Evolutionary conservation across 805 yeast genomes (phyloP).

Genomic region (Scheffersomyces coipomensis): DNA sequence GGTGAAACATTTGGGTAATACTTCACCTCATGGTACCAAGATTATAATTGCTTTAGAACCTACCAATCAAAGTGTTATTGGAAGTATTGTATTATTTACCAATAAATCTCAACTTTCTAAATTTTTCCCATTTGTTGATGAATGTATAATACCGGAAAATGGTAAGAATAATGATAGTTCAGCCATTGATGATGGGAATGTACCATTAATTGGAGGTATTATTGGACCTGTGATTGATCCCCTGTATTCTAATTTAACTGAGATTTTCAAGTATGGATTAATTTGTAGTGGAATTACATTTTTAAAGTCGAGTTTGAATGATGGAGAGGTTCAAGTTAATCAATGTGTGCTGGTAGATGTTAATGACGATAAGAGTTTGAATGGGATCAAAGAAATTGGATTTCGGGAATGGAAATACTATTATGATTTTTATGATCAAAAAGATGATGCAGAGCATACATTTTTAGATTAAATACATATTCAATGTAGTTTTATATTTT

Average conservation of each 20-base stretch:
- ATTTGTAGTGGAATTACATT: constrained; percentile 55
- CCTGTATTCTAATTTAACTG: constrained; percentile 49
- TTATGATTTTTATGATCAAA: constrained; percentile 32
- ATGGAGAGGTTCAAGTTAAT: constrained; percentile 22
- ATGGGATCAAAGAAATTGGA: constrained; percentile 43
- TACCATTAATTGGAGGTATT: constrained; percentile 45
- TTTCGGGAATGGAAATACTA: constrained; percentile 38
- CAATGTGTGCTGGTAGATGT: constrained; percentile 38
- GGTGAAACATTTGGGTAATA: constrained; percentile 23
- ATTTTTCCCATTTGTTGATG: constrained; percentile 53
- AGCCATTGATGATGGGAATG: neutral
- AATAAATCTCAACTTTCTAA: constrained; percentile 43
- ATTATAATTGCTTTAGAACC: constrained; percentile 56
- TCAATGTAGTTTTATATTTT: too few relatives aligned
- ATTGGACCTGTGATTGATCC: constrained; percentile 55
- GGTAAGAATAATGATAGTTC: neutral
- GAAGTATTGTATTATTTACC: constrained; percentile 48
- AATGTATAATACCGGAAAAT: constrained; percentile 20
- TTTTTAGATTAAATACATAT: constrained; percentile 2
- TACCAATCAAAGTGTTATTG: constrained; percentile 50
- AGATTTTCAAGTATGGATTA: constrained; percentile 55
- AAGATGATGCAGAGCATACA: constrained; percentile 4
- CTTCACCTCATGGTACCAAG: constrained; percentile 35
- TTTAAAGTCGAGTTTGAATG: constrained; percentile 33
- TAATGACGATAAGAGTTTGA: constrained; percentile 28